These are phyloP conservation scores for Camelina hispida DNA, from an alignment of 345 rosid genomes.

Conservation along the genomic window DNA sequence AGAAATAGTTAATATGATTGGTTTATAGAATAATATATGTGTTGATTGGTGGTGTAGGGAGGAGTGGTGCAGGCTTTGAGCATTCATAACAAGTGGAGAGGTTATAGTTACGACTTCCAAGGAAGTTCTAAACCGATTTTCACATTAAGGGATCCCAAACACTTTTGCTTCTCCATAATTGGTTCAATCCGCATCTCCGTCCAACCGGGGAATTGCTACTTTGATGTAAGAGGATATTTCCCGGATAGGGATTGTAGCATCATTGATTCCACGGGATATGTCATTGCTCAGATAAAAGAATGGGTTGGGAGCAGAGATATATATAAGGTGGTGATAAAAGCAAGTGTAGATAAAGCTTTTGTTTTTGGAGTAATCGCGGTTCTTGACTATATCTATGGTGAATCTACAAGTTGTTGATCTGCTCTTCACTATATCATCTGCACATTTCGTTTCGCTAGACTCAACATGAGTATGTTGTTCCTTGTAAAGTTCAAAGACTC, in stretches of 20 bases:
- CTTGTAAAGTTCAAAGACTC: not conserved
- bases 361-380: constrained; percentile 71
- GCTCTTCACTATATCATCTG: not conserved
- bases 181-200: constrained; percentile 53
- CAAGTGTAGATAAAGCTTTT: constrained; percentile 73
- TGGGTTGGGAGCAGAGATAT: constrained; percentile 63
- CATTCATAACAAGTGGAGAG: constrained; percentile 75
- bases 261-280: constrained; percentile 55
- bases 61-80: constrained; percentile 74
- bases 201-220: constrained; percentile 50
- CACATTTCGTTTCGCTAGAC: not conserved
- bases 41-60: constrained; percentile 46
- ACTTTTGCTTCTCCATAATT: constrained; percentile 52
- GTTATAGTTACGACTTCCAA: constrained; percentile 63
- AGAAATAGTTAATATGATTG: not conserved
- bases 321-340: constrained; percentile 60
- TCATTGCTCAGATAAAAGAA: constrained; percentile 61
- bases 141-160: constrained; percentile 63
- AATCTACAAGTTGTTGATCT: constrained; percentile 70
- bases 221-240: constrained; percentile 67
- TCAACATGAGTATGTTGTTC: not conserved
- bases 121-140: constrained; percentile 69
- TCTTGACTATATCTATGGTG: constrained; percentile 77
- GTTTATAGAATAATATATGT: not conserved
- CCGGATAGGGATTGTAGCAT: constrained; percentile 67